phyloP scores from a whole-genome alignment of 2,329 filamentous ascomycete species.

The Fusarium redolens region DNA sequence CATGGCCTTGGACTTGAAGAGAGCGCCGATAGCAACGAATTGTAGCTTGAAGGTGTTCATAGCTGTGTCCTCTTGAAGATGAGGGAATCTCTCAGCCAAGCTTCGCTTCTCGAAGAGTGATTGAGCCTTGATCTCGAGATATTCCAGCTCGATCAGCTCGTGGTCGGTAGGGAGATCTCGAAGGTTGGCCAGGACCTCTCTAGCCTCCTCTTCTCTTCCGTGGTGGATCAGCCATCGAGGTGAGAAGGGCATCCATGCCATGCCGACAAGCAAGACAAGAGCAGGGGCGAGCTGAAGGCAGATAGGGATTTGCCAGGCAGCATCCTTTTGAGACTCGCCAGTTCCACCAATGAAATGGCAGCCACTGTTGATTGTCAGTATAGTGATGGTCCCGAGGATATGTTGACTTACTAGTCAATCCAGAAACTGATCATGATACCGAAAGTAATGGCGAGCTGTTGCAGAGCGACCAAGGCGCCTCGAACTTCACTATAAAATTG shows the following conservation, averaged over 20 bases:
- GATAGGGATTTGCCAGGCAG: conserved; percentile 80
- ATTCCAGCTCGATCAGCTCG: conserved; percentile 77
- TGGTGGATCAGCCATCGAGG: conserved; percentile 82
- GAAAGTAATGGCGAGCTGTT: conserved; percentile 68
- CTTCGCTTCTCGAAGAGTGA: conserved; percentile 76
- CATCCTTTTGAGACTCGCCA: conserved; percentile 65
- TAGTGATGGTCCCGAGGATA: accelerated
- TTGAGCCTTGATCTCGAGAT: conserved; percentile 85
- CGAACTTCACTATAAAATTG: conserved; percentile 47
- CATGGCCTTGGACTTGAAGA: conserved; percentile 75
- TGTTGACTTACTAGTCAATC: conserved; percentile 63
- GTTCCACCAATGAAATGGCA: conserved; percentile 74
- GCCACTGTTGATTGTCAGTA: conserved; percentile 50
- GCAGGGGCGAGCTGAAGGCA: conserved; percentile 78
- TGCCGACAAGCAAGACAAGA: conserved; percentile 73
- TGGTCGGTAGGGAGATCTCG: conserved; percentile 69
- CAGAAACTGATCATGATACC: conserved; percentile 75
- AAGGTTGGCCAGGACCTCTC: conserved; percentile 70
- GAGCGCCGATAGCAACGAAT: conserved; percentile 72
- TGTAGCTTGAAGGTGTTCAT: conserved; percentile 73
- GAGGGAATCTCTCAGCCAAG: conserved; percentile 17
- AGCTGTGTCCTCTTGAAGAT: neutral
- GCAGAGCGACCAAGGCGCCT: conserved; percentile 58
- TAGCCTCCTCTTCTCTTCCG: conserved; percentile 74
- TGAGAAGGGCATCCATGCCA: conserved; percentile 83